Conservation (phyloP, 768 basidiomycete species). For the Xanthoconium purpureum region DNA sequence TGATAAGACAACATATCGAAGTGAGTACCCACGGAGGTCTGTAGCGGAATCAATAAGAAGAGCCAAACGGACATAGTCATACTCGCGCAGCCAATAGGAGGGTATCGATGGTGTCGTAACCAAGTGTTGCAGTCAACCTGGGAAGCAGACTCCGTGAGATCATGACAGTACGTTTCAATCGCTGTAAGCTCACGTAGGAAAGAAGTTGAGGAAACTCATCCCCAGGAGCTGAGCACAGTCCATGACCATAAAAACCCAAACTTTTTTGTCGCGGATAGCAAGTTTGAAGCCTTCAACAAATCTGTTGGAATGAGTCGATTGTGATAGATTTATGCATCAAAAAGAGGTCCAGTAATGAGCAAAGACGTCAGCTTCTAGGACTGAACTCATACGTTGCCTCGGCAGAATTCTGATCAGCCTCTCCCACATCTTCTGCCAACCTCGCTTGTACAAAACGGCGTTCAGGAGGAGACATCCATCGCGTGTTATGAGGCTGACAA, state of each 20-base stretch:
- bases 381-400: slow-evolving; percentile 7
- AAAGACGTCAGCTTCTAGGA: neutral
- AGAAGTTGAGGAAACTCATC: slow-evolving; percentile 57
- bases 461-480: slow-evolving; percentile 52
- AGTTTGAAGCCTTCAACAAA: slow-evolving; percentile 50
- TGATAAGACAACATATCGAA: slow-evolving; percentile 45
- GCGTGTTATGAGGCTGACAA: slow-evolving; percentile 55
- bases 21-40: slow-evolving; percentile 65
- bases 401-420: neutral
- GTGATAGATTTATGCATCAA: neutral
- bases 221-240: slow-evolving; percentile 49
- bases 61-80: neutral
- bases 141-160: neutral
- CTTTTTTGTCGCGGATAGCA: slow-evolving; percentile 55
- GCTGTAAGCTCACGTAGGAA: too few relatives aligned
- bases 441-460: slow-evolving; percentile 57
- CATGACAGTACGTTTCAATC: neutral
- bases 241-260: slow-evolving; percentile 53
- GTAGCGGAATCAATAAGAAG: neutral
- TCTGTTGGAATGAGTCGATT: slow-evolving; percentile 26
- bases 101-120: slow-evolving; percentile 55
- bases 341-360: too few relatives aligned
- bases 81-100: slow-evolving; percentile 60
- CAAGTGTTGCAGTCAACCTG: slow-evolving; percentile 60
- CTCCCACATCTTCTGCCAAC: slow-evolving; percentile 17